A percentile compares a stretch with the other conserved stretches of the same genome.
phyloP scores from a whole-genome alignment of 768 basidiomycete genomes.

The Leccinum ochraceum region DNA sequence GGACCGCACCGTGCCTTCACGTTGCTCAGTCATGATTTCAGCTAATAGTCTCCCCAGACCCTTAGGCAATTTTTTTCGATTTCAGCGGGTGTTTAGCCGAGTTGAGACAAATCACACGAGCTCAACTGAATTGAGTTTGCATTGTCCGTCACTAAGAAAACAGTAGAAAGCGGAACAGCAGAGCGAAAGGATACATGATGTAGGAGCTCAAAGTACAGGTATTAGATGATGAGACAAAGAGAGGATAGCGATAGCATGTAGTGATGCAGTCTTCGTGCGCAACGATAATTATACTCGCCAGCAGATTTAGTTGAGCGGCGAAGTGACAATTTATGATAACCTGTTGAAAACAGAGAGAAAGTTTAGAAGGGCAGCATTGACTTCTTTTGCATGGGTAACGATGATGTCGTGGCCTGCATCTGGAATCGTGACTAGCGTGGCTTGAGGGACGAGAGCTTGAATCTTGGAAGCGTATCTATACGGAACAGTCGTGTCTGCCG shows the following conservation, averaged over 20 bases:
- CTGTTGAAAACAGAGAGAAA: constrained; percentile 23
- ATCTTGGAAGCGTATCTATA: constrained; percentile 35
- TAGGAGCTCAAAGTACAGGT: background rate
- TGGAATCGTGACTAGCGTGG: constrained; percentile 31
- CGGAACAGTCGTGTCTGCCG: constrained; percentile 35
- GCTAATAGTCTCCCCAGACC: too few species aligned
- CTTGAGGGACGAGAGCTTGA: constrained; percentile 29
- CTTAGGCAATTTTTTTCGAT: too few species aligned
- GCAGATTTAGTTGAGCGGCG: too few species aligned
- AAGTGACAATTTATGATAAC: background rate
- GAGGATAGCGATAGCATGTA: background rate
- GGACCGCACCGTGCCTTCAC: background rate
- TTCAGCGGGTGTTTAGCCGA: background rate
- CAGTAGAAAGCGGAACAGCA: constrained; percentile 1
- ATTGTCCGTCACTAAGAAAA: constrained; percentile 4
- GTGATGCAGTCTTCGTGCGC: background rate
- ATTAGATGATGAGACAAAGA: background rate
- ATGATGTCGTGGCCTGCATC: constrained; percentile 35
- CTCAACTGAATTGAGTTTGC: background rate
- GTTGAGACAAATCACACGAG: background rate
- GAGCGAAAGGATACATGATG: constrained; percentile 11
- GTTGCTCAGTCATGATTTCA: constrained; percentile 11
- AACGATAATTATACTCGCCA: background rate
- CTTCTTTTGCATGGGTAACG: constrained; percentile 33
- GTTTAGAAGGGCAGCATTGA: constrained; percentile 28